Percentiles rank a stretch among this genome's conserved stretches.
These are phyloP conservation scores for Neohortaea acidophila DNA, from an alignment of 495 filamentous ascomycete species.

Conservation along the genomic window DNA sequence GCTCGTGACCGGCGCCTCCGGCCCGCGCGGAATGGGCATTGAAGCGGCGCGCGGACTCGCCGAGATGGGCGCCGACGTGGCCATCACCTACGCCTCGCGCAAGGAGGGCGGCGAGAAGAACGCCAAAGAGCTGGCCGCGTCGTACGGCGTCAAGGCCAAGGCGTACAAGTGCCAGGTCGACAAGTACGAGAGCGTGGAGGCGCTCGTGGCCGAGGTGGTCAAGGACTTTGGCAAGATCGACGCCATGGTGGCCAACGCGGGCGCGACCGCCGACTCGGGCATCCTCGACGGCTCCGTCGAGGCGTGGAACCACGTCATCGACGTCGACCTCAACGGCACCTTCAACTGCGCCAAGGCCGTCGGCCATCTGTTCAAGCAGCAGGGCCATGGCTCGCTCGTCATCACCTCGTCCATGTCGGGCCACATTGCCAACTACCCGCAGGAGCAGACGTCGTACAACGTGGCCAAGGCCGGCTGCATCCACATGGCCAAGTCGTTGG, in stretches of 20 bases:
- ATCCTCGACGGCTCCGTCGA: constrained; percentile 42
- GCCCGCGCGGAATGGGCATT: constrained; percentile 54
- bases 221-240: constrained; percentile 25
- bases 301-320: constrained; percentile 53
- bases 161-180: constrained; percentile 23
- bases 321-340: constrained; percentile 38
- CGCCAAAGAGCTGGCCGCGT: constrained; percentile 40
- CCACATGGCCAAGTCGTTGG: constrained; percentile 41
- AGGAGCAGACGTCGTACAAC: constrained; percentile 71
- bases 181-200: constrained; percentile 16
- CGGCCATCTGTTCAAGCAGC: constrained; percentile 47
- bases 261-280: constrained; percentile 38
- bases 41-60: constrained; percentile 58
- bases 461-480: constrained; percentile 52
- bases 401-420: constrained; percentile 55
- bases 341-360: constrained; percentile 57
- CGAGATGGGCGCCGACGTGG: constrained; percentile 56
- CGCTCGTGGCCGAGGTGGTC: constrained; percentile 20
- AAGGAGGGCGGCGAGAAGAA: constrained; percentile 47
- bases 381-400: constrained; percentile 44
- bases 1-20: constrained; percentile 55
- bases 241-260: constrained; percentile 36
- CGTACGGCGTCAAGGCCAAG: constrained; percentile 46
- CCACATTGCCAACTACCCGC: constrained; percentile 63
- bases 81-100: constrained; percentile 51